Base-by-base conservation (phyloP, 176 grass and related monocot species). In the Thinopyrum elongatum region DNA sequence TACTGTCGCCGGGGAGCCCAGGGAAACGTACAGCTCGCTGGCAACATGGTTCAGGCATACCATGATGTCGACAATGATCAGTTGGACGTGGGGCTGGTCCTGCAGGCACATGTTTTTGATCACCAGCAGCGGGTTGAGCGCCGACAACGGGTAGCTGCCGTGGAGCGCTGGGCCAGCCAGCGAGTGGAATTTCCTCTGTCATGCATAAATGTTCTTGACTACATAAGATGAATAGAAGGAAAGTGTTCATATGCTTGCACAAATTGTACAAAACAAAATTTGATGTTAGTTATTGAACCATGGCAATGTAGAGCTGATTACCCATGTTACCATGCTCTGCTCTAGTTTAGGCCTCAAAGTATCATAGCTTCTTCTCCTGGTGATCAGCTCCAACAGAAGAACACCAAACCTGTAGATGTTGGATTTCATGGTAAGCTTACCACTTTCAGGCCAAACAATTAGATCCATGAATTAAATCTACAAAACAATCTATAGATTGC, bases 341-440 rank as follows among this genome's bases (percentile, higher is more conserved):
- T 98, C 89, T 33, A 73, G 89, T 70, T 72, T 80, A 73, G 83
- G 58, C 83, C 60, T 95, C 44, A 85, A 92, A 17, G 91, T 58
- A 81, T 95, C 95, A 59, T 90, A 92, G 62, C 88, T 86, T 81
- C 93, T 91, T 78, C 91, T 86, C 15, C 95, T 93, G 33, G 95
- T 98, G 77, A 95, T 95, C 84, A 98, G 44, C 59, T 98, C 95
- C 80, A 98, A 28, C 49, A 98, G 75, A 64, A 98, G 89, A 82
- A 98, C 93, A 49, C 91, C 95, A 3, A 95, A 98, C 67, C 95
- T 95, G 76, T 93, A 95, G 71, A 98, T 92, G 74, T 98, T 91
- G 19, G 91, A 95, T 77, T 98, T 98, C 41, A 90, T 71, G 38
- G 93, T 95, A 29, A 98, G 93, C 77, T 95, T 98, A 33, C 95